Conservation (phyloP, 345 rosid genomes). For the Alliaria petiolata region DNA sequence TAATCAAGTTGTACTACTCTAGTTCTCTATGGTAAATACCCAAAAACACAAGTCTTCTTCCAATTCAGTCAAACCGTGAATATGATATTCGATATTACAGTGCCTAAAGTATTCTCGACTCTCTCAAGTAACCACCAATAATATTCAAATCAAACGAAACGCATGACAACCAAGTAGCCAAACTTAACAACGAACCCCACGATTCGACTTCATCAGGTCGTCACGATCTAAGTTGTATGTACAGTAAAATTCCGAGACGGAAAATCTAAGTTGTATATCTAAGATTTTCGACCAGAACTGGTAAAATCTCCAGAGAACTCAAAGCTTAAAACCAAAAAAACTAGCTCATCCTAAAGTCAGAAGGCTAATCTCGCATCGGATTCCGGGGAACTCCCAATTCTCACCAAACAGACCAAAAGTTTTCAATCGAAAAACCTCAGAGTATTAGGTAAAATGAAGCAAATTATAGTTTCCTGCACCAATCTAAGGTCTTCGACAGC, state of each 20-base stretch:
- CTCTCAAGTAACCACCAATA: constrained; percentile 7
- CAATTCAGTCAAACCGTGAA: neutral
- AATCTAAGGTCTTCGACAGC: constrained; percentile 21
- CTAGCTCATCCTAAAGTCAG: constrained; percentile 32
- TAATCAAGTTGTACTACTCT: constrained; percentile 14
- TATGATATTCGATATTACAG: neutral
- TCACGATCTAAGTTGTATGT: constrained; percentile 22
- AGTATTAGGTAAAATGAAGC: neutral
- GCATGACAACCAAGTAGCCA: constrained; percentile 12
- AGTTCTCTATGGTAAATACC: constrained; percentile 10
- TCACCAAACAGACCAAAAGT: constrained; percentile 15
- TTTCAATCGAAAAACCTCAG: constrained; percentile 10
- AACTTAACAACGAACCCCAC: neutral
- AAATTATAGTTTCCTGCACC: constrained; percentile 8
- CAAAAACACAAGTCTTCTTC: constrained; percentile 14
- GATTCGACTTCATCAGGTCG: constrained; percentile 3
- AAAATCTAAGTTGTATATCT: neutral
- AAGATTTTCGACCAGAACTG: neutral
- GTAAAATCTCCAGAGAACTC: neutral
- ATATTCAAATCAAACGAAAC: constrained; percentile 9
- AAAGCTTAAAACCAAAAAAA: constrained; percentile 4
- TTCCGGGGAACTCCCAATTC: constrained; percentile 1
- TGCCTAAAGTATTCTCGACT: neutral
- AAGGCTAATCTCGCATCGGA: constrained; percentile 30
- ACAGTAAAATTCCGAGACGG: constrained; percentile 14